phyloP scores from a whole-genome alignment of 306 rosid genomes.

The Alnus glutinosa region DNA sequence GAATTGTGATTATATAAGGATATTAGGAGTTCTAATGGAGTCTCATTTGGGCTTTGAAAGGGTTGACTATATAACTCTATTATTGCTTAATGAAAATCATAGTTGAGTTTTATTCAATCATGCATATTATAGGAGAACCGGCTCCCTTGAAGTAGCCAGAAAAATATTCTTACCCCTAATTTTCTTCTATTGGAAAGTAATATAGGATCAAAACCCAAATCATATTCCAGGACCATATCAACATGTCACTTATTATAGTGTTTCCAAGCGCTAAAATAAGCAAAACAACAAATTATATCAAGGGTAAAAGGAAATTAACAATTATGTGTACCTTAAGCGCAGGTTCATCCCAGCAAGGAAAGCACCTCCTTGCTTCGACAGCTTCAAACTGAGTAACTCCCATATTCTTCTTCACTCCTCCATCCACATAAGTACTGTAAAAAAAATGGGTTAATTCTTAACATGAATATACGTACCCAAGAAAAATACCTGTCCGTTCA shows the following conservation, averaged over 20 bases:
- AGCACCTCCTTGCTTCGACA: constrained; percentile 64
- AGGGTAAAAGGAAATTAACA: neutral
- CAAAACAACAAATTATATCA: neutral
- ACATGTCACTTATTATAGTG: neutral
- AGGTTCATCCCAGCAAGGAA: constrained; percentile 85
- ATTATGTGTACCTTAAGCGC: constrained; percentile 47
- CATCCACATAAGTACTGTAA: constrained; percentile 48
- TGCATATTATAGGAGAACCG: too few relatives aligned
- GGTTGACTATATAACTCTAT: too few relatives aligned
- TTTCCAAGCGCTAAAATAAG: neutral
- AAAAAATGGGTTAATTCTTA: neutral
- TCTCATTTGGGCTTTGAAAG: too few relatives aligned
- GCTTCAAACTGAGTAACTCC: constrained; percentile 67
- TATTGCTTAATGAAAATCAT: too few relatives aligned
- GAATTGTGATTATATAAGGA: too few relatives aligned
- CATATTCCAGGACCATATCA: too few relatives aligned
- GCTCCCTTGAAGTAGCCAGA: too few relatives aligned
- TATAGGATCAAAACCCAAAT: too few relatives aligned
- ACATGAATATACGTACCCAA: neutral
- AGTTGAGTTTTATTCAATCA: too few relatives aligned
- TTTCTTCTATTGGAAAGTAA: too few relatives aligned
- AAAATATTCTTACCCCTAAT: too few relatives aligned
- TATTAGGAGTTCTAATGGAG: too few relatives aligned
- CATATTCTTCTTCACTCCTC: constrained; percentile 60
- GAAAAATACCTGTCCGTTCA: neutral